Conservation (phyloP, 768 basidiomycete genomes). For the Infundibulicybe gibba region DNA sequence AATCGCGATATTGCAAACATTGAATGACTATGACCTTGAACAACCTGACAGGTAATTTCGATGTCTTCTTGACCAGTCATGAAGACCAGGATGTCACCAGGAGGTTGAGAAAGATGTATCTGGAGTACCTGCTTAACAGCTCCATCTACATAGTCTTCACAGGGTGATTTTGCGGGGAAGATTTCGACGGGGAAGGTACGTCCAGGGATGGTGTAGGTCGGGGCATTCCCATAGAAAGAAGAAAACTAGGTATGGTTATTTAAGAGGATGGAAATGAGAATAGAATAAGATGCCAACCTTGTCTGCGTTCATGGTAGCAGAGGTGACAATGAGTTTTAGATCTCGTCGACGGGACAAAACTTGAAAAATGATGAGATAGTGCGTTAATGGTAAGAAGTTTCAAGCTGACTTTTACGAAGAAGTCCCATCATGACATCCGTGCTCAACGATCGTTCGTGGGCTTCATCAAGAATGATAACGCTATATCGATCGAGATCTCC, state of each 20-base stretch:
- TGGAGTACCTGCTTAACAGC: conserved; percentile 98
- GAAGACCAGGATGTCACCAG: conserved; percentile 95
- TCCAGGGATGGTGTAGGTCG: conserved; percentile 85
- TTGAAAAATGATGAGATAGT: conserved; percentile 19
- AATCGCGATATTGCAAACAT: background rate
- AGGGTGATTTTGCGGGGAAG: conserved; percentile 94
- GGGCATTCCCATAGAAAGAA: conserved; percentile 90
- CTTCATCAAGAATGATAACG: conserved; percentile 98
- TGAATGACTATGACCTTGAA: conserved; percentile 56
- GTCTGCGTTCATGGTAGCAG: conserved; percentile 99
- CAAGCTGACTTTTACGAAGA: conserved; percentile 76
- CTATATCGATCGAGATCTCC: conserved; percentile 98
- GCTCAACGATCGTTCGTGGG: conserved; percentile 95
- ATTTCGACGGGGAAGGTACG: conserved; percentile 98
- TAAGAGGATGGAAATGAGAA: background rate
- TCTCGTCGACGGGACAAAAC: conserved; percentile 89
- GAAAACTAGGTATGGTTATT: conserved; percentile 66
- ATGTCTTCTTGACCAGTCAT: conserved; percentile 99
- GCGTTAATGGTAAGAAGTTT: background rate
- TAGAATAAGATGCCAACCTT: conserved; percentile 54
- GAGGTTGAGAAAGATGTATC: conserved; percentile 90
- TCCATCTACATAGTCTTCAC: conserved; percentile 98
- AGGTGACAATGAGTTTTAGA: conserved; percentile 94
- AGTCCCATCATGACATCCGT: conserved; percentile 99
- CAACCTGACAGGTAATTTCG: conserved; percentile 92